Base-by-base conservation (phyloP, 257 asterid genomes). In the Echium plantagineum region DNA sequence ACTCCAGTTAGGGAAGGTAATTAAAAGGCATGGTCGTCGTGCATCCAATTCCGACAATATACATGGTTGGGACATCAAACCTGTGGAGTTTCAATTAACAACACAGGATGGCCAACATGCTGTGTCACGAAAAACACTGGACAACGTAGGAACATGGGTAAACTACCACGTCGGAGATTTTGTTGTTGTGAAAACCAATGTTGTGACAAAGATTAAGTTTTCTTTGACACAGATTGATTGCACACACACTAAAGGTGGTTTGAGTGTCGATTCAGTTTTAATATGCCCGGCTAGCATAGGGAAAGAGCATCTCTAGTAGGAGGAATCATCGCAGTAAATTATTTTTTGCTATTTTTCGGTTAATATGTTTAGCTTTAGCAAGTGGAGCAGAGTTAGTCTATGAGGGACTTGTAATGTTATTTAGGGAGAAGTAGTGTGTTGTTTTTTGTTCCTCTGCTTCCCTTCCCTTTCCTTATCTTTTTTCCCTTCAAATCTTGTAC, bases 181-280 rank as follows among this genome's bases (percentile, higher is more conserved):
- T 63, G 68, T 68, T 15, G 94, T 82, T 2, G 63, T 59, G 47
- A 81, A 82, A 61, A 57, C 71, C 22, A 58, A 64, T 58, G 60
- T 66, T 19, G 32, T 62, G 59, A 85, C 78, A 2, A 81, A 68
- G 82, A 51, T 89, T 63, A 79, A 69, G 48, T 89, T 65, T 67
- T 84, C 91, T 1, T 61, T 86, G 72, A 69, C 87, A 31, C 95
- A 89, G 81, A 86, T 89, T 54, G 95, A 89, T 59, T 89, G 97
- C 66, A 89, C 97, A 2, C 97, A 89, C 56, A 89, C 80, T 28
- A 89, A 89, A 80, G 91, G 97, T 57, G 97, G 97, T 28, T 77
- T 89, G 15, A 81, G 87, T 57, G 82, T 86, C 57, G 97, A 89
- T 70, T 86, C 88, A 15, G 93, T 83, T 67, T 60, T 86, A 30